These are phyloP conservation scores for Acanthamoeba rhysodes DNA, from an alignment of 208 protist species.

Conservation along the genomic window DNA sequence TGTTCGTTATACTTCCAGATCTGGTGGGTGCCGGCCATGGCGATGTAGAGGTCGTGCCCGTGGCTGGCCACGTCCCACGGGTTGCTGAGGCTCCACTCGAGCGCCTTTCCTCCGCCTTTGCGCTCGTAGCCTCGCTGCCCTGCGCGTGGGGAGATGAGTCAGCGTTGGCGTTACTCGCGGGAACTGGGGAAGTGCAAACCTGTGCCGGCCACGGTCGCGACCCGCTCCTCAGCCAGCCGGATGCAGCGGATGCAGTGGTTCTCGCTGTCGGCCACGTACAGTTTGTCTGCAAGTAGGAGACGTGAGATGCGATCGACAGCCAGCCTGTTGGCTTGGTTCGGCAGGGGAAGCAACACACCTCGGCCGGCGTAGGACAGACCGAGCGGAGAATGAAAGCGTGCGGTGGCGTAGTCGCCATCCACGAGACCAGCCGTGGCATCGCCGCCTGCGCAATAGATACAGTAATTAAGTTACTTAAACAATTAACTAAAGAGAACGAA, in stretches of 20 bases:
- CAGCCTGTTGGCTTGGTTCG: neutral
- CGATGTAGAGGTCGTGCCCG: slow-evolving; percentile 1
- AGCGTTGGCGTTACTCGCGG: neutral
- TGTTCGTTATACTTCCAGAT: neutral
- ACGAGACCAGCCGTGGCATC: neutral
- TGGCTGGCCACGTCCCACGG: neutral
- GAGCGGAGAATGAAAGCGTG: neutral
- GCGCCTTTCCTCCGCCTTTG: neutral
- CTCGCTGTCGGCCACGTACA: slow-evolving; percentile 6
- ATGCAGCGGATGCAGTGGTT: neutral
- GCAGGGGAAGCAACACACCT: neutral
- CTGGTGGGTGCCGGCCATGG: slow-evolving; percentile 9
- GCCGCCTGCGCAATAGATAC: neutral
- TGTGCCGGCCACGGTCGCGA: neutral
- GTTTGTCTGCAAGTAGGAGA: neutral
- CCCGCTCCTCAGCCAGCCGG: neutral
- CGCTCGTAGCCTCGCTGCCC: slow-evolving; percentile 1
- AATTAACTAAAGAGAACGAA: neutral
- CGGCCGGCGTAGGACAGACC: neutral
- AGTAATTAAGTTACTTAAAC: neutral
- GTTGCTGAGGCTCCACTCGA: slow-evolving; percentile 3
- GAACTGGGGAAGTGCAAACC: neutral
- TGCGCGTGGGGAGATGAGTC: neutral
- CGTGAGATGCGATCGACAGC: neutral
- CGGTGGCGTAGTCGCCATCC: neutral